Evolutionary conservation across 495 filamentous ascomycete species (phyloP).

Genomic region (Podospora pseudoanserina): DNA sequence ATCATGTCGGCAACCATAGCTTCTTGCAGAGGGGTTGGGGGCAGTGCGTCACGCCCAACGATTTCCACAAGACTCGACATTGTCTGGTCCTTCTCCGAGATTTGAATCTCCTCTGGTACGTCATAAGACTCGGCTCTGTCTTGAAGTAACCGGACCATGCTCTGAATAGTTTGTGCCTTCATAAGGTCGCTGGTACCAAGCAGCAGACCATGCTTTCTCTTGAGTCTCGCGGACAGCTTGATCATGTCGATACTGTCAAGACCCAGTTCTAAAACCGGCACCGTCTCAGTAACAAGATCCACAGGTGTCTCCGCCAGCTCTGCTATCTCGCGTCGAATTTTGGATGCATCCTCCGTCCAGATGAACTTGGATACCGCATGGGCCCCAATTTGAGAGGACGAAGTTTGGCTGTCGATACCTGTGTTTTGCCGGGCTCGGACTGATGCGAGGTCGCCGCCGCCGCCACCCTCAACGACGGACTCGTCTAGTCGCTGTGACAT

Average conservation of each 20-base stretch:
- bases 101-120: not conserved
- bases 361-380: slow-evolving; percentile 32
- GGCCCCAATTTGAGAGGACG: not conserved
- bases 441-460: no score
- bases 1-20: slow-evolving; percentile 76
- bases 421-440: not conserved
- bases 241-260: slow-evolving; percentile 68
- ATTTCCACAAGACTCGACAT: slow-evolving; percentile 27
- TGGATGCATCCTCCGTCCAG: slow-evolving; percentile 51
- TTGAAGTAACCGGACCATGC: slow-evolving; percentile 7
- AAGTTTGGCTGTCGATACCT: not conserved
- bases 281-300: slow-evolving; percentile 47
- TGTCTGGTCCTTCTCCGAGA: slow-evolving; percentile 38
- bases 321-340: slow-evolving; percentile 58
- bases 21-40: slow-evolving; percentile 73
- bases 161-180: slow-evolving; percentile 59
- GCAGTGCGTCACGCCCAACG: slow-evolving; percentile 33
- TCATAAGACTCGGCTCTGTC: not conserved
- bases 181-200: slow-evolving; percentile 66
- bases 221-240: slow-evolving; percentile 64
- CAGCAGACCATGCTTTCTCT: slow-evolving; percentile 47
- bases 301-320: slow-evolving; percentile 51
- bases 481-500: slow-evolving; percentile 7
- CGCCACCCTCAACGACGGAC: not conserved
- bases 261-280: slow-evolving; percentile 60